Evolutionary conservation across 2,329 filamentous ascomycete genomes (phyloP).

Genomic region (Alternaria triticimaculans): DNA sequence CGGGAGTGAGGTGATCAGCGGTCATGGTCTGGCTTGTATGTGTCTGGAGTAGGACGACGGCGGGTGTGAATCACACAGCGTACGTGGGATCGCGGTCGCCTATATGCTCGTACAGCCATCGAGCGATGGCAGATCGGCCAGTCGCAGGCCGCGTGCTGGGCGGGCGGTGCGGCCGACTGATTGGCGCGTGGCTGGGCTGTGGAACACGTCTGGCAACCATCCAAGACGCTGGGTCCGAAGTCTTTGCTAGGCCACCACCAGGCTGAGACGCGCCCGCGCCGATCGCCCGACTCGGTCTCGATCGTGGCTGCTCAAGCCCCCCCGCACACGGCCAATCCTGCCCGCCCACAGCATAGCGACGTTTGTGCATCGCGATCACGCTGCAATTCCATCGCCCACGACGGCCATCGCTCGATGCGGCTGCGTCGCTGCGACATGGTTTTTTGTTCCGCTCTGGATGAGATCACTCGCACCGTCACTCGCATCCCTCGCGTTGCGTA

Average conservation of each 20-base stretch:
- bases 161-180: constrained; percentile 8
- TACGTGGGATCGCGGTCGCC: constrained; percentile 14
- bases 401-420: neutral
- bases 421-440: neutral
- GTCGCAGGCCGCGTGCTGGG: constrained; percentile 6
- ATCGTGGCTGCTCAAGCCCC: constrained; percentile 4
- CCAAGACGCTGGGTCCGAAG: constrained; percentile 7
- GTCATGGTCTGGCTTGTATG: constrained; percentile 20
- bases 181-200: constrained; percentile 11
- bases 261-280: constrained; percentile 4
- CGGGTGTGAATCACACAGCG: constrained; percentile 14
- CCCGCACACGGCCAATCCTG: constrained; percentile 1
- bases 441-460: neutral
- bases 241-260: constrained; percentile 1
- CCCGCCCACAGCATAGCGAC: neutral
- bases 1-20: constrained; percentile 16
- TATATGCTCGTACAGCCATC: constrained; percentile 23
- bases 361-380: neutral
- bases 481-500: neutral
- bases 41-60: constrained; percentile 10
- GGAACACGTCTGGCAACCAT: constrained; percentile 4
- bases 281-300: constrained; percentile 6
- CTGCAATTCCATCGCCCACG: neutral
- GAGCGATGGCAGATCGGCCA: constrained; percentile 11
- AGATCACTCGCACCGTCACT: neutral